phyloP scores from a whole-genome alignment of 306 rosid species.

The Dalbergia oliveri region DNA sequence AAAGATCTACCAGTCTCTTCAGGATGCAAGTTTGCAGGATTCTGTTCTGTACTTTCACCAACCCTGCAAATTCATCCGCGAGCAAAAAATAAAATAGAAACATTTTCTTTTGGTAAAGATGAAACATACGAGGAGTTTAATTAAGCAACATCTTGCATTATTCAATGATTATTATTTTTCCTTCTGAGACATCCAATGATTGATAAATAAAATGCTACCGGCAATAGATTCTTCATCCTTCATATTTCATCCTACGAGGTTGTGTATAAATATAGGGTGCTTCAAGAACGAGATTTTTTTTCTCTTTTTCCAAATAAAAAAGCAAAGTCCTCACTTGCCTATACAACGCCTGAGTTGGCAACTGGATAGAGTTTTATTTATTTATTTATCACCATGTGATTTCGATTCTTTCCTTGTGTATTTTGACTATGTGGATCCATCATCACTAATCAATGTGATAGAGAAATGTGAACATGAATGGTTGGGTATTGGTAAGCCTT shows the following conservation, averaged over 20 bases:
- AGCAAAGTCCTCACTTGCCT: too few relatives aligned
- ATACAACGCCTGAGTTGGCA: background rate
- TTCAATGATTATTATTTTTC: background rate
- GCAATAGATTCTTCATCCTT: background rate
- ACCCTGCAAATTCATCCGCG: background rate
- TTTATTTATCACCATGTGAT: background rate
- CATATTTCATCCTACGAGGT: background rate
- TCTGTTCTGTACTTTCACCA: background rate
- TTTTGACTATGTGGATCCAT: background rate
- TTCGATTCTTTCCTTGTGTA: background rate
- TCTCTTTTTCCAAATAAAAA: too few relatives aligned
- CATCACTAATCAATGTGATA: background rate
- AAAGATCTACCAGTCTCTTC: background rate
- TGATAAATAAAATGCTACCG: background rate
- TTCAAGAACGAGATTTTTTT: too few relatives aligned
- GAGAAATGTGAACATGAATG: conserved; percentile 1
- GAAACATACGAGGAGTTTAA: too few relatives aligned
- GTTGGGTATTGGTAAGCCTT: background rate
- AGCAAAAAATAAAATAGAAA: background rate
- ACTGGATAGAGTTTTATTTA: background rate
- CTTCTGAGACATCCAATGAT: background rate
- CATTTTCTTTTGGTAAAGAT: too few relatives aligned
- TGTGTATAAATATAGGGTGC: background rate
- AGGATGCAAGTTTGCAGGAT: background rate
- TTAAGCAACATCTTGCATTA: background rate